Evolutionary conservation across 257 asterid genomes (phyloP).

Genomic region (Echium plantagineum): DNA sequence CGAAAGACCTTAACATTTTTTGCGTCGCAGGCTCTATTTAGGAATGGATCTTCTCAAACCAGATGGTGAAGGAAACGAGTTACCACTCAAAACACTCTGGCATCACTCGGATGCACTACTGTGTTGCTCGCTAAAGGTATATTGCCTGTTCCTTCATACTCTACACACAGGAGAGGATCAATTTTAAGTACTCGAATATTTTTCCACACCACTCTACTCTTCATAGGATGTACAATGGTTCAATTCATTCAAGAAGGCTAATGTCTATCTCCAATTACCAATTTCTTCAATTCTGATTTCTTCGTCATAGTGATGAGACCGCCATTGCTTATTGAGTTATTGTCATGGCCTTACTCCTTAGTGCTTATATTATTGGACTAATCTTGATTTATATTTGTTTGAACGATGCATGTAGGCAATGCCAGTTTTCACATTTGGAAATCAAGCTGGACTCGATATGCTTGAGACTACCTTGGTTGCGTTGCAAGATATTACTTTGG

Average conservation of each 20-base stretch:
- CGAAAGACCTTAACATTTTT: not conserved
- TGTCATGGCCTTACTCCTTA: too few species aligned
- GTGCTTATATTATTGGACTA: not conserved
- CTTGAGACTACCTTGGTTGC: slow-evolving; percentile 86
- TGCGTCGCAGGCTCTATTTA: slow-evolving; percentile 50
- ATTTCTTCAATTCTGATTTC: not conserved
- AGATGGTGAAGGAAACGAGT: slow-evolving; percentile 47
- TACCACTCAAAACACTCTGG: slow-evolving; percentile 71
- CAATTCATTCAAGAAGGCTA: not conserved
- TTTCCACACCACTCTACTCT: too few species aligned
- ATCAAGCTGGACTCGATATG: slow-evolving; percentile 96
- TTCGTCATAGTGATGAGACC: not conserved
- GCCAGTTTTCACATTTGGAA: slow-evolving; percentile 84
- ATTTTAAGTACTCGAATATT: not conserved
- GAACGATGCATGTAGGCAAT: slow-evolving; percentile 41
- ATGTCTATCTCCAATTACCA: not conserved
- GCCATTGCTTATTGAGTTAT: too few species aligned
- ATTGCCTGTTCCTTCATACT: not conserved
- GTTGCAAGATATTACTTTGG: slow-evolving; percentile 80
- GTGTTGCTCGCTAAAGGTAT: slow-evolving; percentile 89
- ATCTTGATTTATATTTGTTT: not conserved
- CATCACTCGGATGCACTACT: slow-evolving; percentile 80
- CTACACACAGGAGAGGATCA: not conserved
- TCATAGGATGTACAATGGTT: too few species aligned
- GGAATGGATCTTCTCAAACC: slow-evolving; percentile 80